Percentiles rank a stretch among this genome's conserved stretches.
Conservation (phyloP, 768 basidiomycete species). For the Serendipita indica region DNA sequence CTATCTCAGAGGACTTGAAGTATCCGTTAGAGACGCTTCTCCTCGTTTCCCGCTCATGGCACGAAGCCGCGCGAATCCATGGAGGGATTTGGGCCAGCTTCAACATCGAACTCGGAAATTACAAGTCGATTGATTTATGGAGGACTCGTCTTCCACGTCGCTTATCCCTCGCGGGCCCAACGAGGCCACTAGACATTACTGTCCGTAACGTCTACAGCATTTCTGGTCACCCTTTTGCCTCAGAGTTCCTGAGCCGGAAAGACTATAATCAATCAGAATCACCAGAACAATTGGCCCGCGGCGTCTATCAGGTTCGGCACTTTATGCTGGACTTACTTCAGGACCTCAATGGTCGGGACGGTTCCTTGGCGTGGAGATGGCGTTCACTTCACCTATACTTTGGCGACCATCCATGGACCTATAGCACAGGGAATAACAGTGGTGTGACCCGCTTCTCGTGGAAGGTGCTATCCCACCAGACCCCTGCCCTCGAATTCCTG, state of each 20-base stretch:
- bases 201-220: background rate
- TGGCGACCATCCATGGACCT: background rate
- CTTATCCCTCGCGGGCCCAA: background rate
- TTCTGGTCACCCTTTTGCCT: background rate
- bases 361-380: background rate
- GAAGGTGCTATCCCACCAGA: background rate
- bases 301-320: background rate
- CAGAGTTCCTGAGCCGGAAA: background rate
- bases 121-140: background rate
- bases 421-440: background rate
- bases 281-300: background rate
- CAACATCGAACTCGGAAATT: background rate
- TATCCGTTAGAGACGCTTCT: constrained; percentile 1
- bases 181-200: background rate
- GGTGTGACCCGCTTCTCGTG: background rate
- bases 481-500: background rate
- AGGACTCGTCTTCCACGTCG: background rate
- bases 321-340: background rate
- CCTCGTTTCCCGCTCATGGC: background rate
- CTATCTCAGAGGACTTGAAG: background rate
- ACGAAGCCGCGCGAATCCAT: background rate
- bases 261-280: too few relatives aligned
- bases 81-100: background rate
- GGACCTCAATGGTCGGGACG: background rate
- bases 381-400: background rate